phyloP scores from a whole-genome alignment of 306 rosid species.

The Citrullus mucosospermus region DNA sequence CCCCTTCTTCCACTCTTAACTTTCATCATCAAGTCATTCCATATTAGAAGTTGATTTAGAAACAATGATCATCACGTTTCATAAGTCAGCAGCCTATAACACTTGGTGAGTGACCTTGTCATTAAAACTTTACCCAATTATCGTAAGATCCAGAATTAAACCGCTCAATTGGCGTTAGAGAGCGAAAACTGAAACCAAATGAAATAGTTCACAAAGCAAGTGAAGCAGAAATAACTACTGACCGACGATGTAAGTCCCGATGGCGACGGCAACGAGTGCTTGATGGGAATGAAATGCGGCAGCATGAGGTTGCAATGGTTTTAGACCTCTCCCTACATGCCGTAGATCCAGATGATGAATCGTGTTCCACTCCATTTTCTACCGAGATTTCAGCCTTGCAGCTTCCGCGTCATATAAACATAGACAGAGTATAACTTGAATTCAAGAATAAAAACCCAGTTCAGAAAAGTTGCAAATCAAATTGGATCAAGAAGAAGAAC shows the following conservation, averaged over 20 bases:
- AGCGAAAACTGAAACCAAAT: not conserved
- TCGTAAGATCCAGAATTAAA: not conserved
- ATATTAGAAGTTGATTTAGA: not conserved
- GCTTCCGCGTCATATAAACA: not conserved
- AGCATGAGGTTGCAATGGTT: slow-evolving; percentile 83
- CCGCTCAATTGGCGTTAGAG: not conserved
- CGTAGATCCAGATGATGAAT: slow-evolving; percentile 97
- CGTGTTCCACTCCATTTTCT: slow-evolving; percentile 88
- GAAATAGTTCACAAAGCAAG: not conserved
- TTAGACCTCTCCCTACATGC: slow-evolving; percentile 57
- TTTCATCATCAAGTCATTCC: not conserved
- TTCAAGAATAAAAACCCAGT: not conserved
- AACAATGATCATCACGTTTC: not conserved
- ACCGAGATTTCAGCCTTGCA: not conserved
- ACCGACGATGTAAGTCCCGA: slow-evolving; percentile 88
- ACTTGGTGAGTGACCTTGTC: not conserved
- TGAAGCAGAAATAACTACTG: slow-evolving; percentile 1
- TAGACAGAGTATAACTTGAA: not conserved
- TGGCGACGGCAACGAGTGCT: slow-evolving; percentile 84
- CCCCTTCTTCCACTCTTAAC: not conserved
- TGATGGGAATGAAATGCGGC: slow-evolving; percentile 82
- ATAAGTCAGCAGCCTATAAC: not conserved
- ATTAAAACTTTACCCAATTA: not conserved
- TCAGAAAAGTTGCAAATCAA: not conserved
- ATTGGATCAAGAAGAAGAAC: not conserved